A percentile compares a stretch with the other conserved stretches of the same genome.
phyloP scores from a whole-genome alignment of 768 basidiomycete species.

The Amanita inopinata region DNA sequence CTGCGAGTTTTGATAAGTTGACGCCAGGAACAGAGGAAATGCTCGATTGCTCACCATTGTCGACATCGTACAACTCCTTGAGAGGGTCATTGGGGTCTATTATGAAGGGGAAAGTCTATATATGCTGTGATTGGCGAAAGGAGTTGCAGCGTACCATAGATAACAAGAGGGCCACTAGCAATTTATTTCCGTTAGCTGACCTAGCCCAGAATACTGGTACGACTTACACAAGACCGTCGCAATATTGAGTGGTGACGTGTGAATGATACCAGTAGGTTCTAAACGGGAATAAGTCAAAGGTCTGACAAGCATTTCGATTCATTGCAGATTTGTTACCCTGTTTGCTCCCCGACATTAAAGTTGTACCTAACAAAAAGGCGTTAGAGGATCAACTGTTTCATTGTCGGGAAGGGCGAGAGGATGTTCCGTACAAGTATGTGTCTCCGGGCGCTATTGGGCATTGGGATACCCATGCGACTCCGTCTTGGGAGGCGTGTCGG shows the following conservation, averaged over 20 bases:
- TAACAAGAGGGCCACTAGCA: constrained; percentile 34
- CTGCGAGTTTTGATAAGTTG: constrained; percentile 5
- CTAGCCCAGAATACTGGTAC: constrained; percentile 11
- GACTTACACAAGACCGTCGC: constrained; percentile 13
- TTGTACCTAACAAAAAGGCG: background rate
- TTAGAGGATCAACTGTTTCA: background rate
- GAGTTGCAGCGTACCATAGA: constrained; percentile 21
- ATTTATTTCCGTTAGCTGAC: constrained; percentile 22
- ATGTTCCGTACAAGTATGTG: constrained; percentile 18
- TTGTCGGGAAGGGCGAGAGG: too few species aligned
- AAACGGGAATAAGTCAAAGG: background rate
- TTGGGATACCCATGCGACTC: constrained; percentile 28
- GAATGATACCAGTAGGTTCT: constrained; percentile 20
- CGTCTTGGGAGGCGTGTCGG: constrained; percentile 30
- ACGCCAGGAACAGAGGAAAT: constrained; percentile 11
- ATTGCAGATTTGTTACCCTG: too few species aligned
- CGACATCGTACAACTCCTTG: constrained; percentile 22
- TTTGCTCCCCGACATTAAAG: constrained; percentile 6
- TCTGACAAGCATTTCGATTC: too few species aligned
- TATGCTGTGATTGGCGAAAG: constrained; percentile 15
- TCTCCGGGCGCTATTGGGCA: constrained; percentile 31
- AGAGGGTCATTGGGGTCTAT: constrained; percentile 20
- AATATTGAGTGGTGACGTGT: constrained; percentile 12
- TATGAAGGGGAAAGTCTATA: constrained; percentile 10
- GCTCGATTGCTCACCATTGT: constrained; percentile 26